Evolutionary conservation across 345 rosid species (phyloP).

Genomic region (Murraya paniculata): DNA sequence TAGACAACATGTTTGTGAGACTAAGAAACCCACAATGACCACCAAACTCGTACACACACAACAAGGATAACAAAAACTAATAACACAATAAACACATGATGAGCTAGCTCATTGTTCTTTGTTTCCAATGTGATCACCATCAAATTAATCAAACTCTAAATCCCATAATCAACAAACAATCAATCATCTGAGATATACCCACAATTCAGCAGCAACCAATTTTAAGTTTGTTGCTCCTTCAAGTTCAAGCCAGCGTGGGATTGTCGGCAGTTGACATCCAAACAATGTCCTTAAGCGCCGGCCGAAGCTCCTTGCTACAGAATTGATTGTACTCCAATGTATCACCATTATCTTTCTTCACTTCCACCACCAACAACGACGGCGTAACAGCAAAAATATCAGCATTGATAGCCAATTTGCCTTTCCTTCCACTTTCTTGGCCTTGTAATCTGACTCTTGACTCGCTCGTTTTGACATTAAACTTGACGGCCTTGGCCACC

Average conservation of each 20-base stretch:
- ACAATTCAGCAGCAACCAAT: background rate
- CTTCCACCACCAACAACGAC: constrained; percentile 74
- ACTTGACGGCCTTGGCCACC: constrained; percentile 62
- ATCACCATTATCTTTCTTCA: constrained; percentile 87
- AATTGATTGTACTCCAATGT: constrained; percentile 87
- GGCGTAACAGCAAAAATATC: constrained; percentile 81
- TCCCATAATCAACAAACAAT: background rate
- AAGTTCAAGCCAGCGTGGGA: constrained; percentile 43
- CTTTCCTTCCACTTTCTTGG: constrained; percentile 77
- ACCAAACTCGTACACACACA: constrained; percentile 2
- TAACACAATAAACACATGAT: background rate
- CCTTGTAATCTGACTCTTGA: constrained; percentile 73
- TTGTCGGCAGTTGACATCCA: constrained; percentile 57
- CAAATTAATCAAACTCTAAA: background rate
- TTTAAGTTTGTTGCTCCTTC: background rate
- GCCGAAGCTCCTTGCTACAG: constrained; percentile 79
- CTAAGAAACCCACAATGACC: background rate
- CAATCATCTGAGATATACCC: constrained; percentile 3
- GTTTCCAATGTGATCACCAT: background rate
- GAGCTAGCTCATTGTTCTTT: background rate
- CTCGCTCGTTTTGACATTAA: constrained; percentile 69
- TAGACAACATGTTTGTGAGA: too few relatives aligned
- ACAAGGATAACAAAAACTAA: background rate
- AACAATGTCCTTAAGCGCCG: constrained; percentile 84
- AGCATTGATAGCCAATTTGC: constrained; percentile 70